Evolutionary conservation across 345 rosid genomes (phyloP).

Genomic region (Laguncularia racemosa): DNA sequence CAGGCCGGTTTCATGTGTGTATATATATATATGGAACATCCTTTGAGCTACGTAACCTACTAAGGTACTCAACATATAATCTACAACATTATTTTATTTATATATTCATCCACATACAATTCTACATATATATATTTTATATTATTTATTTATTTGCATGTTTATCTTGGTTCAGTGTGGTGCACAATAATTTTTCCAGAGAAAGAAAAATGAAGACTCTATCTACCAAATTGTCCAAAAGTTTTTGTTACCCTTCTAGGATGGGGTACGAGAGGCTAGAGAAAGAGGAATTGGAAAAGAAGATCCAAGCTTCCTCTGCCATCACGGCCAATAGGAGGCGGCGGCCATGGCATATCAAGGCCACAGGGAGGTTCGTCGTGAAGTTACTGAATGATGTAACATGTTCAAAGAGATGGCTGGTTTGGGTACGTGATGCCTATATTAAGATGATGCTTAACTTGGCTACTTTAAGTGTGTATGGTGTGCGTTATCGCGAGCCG

Average conservation of each 20-base stretch:
- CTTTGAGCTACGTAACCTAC: too few species aligned
- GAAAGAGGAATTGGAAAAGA: conserved; percentile 18
- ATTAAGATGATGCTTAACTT: conserved; percentile 52
- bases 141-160: too few species aligned
- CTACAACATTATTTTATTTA: too few species aligned
- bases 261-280: conserved; percentile 31
- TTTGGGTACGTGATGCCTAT: conserved; percentile 52
- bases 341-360: conserved; percentile 35
- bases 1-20: too few species aligned
- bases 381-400: conserved; percentile 10
- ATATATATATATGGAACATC: too few species aligned
- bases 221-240: conserved; percentile 7
- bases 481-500: conserved; percentile 19
- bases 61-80: too few species aligned
- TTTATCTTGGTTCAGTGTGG: too few species aligned
- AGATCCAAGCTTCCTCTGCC: neutral
- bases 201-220: neutral
- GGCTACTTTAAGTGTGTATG: conserved; percentile 24
- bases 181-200: neutral
- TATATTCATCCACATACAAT: neutral
- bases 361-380: conserved; percentile 23
- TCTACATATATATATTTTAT: too few species aligned
- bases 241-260: conserved; percentile 24
- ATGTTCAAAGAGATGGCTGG: conserved; percentile 29
- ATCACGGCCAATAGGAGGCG: neutral